Conservation (phyloP, 2,329 filamentous ascomycete species). For the Botrytis hyacinthi region DNA sequence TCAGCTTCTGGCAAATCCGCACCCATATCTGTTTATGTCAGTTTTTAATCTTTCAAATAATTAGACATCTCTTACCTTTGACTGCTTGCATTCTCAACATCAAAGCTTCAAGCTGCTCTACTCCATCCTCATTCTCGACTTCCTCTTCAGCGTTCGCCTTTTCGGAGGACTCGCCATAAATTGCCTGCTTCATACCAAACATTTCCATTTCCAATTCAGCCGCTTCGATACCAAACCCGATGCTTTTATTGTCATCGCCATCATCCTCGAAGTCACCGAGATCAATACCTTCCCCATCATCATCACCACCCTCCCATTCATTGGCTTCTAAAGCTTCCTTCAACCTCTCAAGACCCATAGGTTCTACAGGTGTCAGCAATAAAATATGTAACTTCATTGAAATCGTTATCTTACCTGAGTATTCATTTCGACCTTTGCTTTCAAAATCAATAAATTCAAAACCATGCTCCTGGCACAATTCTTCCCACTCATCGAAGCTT, state of each 20-base stretch:
- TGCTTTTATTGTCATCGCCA: conserved; percentile 31
- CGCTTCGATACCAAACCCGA: conserved; percentile 36
- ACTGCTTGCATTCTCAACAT: conserved; percentile 64
- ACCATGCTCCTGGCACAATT: conserved; percentile 54
- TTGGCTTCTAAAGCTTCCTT: conserved; percentile 63
- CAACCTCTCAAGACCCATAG: conserved; percentile 56
- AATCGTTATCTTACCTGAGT: conserved; percentile 49
- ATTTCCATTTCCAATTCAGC: conserved; percentile 43
- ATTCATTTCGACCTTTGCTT: conserved; percentile 52
- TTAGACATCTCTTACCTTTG: conserved; percentile 32
- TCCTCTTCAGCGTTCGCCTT: conserved; percentile 36
- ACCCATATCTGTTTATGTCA: conserved; percentile 50
- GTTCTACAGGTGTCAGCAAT: conserved; percentile 45
- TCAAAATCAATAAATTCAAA: conserved; percentile 62
- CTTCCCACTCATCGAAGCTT: conserved; percentile 57
- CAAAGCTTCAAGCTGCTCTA: conserved; percentile 60
- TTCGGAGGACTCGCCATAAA: conserved; percentile 30
- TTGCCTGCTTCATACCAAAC: conserved; percentile 41
- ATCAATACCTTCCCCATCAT: conserved; percentile 40
- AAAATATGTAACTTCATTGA: neutral
- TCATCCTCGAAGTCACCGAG: conserved; percentile 41
- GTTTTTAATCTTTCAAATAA: neutral
- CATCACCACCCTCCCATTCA: conserved; percentile 54
- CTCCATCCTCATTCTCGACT: conserved; percentile 41
- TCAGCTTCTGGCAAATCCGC: conserved; percentile 60